A percentile compares a stretch with the other conserved stretches of the same genome.
Evolutionary conservation across 768 basidiomycete species (phyloP).

Genomic region (Termitomyces sp.): DNA sequence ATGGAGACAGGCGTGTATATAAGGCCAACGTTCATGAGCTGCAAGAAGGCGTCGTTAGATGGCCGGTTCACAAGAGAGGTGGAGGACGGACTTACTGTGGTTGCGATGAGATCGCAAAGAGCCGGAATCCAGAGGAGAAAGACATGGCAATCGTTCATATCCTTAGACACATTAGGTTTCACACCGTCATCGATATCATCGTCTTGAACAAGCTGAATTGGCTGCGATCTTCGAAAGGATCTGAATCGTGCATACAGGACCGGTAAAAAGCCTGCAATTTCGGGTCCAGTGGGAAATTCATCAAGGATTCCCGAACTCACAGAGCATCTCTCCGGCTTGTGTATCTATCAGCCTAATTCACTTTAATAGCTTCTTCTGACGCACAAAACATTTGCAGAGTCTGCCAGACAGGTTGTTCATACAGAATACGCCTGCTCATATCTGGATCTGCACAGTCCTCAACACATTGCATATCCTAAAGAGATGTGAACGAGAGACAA

Average conservation of each 20-base stretch:
- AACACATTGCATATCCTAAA: conserved; percentile 95
- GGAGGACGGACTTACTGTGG: conserved; percentile 56
- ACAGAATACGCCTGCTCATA: conserved; percentile 58
- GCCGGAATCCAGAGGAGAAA: conserved; percentile 49
- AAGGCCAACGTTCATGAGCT: conserved; percentile 93
- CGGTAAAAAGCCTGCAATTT: conserved; percentile 69
- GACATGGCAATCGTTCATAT: conserved; percentile 61
- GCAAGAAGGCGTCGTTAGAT: not conserved
- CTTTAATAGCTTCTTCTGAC: conserved; percentile 22
- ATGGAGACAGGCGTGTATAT: conserved; percentile 96
- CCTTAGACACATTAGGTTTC: conserved; percentile 27
- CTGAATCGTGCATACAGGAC: conserved; percentile 65
- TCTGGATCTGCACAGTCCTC: conserved; percentile 78
- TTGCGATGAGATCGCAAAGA: conserved; percentile 84
- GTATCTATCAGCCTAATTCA: conserved; percentile 20
- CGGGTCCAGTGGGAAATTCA: conserved; percentile 5
- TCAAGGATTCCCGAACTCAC: conserved; percentile 40
- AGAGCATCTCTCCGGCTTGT: conserved; percentile 89
- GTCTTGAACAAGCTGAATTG: conserved; percentile 47
- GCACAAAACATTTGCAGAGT: conserved; percentile 84
- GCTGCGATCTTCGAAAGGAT: conserved; percentile 39
- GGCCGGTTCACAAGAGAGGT: not conserved
- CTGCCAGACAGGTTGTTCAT: conserved; percentile 94
- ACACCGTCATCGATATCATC: conserved; percentile 29
- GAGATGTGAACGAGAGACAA: not conserved